A percentile compares a stretch with the other conserved stretches of the same genome.
phyloP scores from a whole-genome alignment of 1,284 basidiomycete genomes.

The Fomitopsis schrenkii region DNA sequence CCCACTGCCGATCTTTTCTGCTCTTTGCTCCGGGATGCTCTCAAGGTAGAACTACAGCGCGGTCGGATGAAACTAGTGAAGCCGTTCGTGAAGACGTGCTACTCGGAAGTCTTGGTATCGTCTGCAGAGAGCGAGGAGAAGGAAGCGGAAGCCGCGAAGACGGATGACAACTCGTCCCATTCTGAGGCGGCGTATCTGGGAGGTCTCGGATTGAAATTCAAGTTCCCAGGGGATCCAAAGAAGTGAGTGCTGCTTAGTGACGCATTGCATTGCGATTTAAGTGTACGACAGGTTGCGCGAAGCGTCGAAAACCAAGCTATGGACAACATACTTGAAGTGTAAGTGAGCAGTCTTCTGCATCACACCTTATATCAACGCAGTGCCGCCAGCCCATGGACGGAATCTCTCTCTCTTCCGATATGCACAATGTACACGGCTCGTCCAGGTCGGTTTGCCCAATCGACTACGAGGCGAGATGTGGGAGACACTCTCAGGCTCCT shows the following conservation, averaged over 20 bases:
- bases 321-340: slow-evolving; percentile 88
- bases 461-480: slow-evolving; percentile 95
- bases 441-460: slow-evolving; percentile 97
- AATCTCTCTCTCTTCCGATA: slow-evolving; percentile 93
- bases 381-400: slow-evolving; percentile 71
- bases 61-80: slow-evolving; percentile 95
- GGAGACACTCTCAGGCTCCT: slow-evolving; percentile 95
- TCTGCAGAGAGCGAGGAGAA: slow-evolving; percentile 67
- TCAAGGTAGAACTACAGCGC: slow-evolving; percentile 84
- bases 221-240: slow-evolving; percentile 91
- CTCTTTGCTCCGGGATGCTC: slow-evolving; percentile 80
- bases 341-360: slow-evolving; percentile 19
- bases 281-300: slow-evolving; percentile 72
- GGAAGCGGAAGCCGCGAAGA: slow-evolving; percentile 32
- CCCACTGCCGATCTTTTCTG: slow-evolving; percentile 96
- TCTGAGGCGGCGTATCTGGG: slow-evolving; percentile 70
- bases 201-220: slow-evolving; percentile 84
- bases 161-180: slow-evolving; percentile 54
- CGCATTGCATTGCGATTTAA: not conserved
- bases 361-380: slow-evolving; percentile 1
- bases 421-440: slow-evolving; percentile 92
- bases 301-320: slow-evolving; percentile 96
- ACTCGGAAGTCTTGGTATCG: slow-evolving; percentile 83
- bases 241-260: slow-evolving; percentile 51
- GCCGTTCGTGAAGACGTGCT: slow-evolving; percentile 88